Evolutionary conservation across 371 early-diverging fungal genomes (phyloP).

Genomic region (Amoeboaphelidium occidentale): DNA sequence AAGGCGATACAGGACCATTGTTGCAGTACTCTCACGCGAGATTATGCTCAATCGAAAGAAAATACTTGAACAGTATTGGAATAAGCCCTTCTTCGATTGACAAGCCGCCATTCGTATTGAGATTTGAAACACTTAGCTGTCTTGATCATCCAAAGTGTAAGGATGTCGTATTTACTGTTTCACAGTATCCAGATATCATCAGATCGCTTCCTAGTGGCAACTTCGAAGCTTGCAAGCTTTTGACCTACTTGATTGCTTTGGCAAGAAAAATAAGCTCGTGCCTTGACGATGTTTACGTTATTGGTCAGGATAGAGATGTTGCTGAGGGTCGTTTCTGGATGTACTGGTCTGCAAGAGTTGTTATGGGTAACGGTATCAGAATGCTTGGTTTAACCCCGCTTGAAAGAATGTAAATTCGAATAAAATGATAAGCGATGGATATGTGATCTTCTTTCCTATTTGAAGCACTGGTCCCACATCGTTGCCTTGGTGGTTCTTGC

Average conservation of each 20-base stretch:
- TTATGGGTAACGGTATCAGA: conserved; percentile 48
- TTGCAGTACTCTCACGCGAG: conserved; percentile 95
- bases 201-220: conserved; percentile 16
- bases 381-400: conserved; percentile 51
- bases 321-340: conserved; percentile 57
- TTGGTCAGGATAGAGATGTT: conserved; percentile 38
- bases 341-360: conserved; percentile 40
- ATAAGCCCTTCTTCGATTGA: background rate
- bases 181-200: conserved; percentile 79
- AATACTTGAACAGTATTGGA: conserved; percentile 16
- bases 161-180: conserved; percentile 49
- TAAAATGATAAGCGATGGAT: background rate
- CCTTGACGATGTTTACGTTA: conserved; percentile 60
- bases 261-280: conserved; percentile 58
- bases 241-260: conserved; percentile 74
- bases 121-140: conserved; percentile 8
- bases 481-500: too few species aligned
- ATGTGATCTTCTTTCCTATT: background rate
- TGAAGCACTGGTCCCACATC: too few species aligned
- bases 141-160: conserved; percentile 44
- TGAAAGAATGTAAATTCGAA: conserved; percentile 45
- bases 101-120: conserved; percentile 1
- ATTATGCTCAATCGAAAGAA: conserved; percentile 79
- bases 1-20: conserved; percentile 98
- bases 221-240: conserved; percentile 80